A percentile compares a stretch with the other conserved stretches of the same genome.
Conservation (phyloP, 2,329 filamentous ascomycete species). For the Leptographium flavum region DNA sequence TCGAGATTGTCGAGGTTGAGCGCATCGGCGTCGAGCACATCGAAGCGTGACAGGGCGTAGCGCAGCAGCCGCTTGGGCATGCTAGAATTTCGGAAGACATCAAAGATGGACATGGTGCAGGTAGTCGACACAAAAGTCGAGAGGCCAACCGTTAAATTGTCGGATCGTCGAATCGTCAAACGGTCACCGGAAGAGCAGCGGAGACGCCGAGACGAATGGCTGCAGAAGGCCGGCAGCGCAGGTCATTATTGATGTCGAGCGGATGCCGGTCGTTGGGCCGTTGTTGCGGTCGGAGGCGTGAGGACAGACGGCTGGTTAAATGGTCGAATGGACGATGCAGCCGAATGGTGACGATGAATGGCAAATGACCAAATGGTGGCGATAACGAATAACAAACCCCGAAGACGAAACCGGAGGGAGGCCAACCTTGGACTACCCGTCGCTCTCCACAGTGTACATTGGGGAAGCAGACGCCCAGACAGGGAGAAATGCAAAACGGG, state of each 20-base stretch:
- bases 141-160: too few species aligned
- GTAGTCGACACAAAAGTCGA: background rate
- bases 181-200: slow-evolving; percentile 6
- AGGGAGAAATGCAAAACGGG: background rate
- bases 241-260: slow-evolving; percentile 7
- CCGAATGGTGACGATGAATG: too few species aligned
- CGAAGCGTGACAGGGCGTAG: slow-evolving; percentile 70
- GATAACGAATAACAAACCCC: background rate
- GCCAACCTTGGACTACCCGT: too few species aligned
- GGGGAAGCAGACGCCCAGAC: background rate
- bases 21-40: slow-evolving; percentile 76
- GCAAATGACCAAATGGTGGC: too few species aligned
- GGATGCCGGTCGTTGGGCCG: background rate
- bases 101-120: slow-evolving; percentile 54
- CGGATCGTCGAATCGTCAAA: too few species aligned
- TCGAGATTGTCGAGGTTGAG: slow-evolving; percentile 78
- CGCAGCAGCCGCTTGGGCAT: slow-evolving; percentile 83
- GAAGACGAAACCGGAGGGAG: background rate
- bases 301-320: too few species aligned
- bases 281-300: background rate
- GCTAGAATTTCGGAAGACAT: slow-evolving; percentile 48
- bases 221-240: slow-evolving; percentile 7
- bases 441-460: slow-evolving; percentile 1
- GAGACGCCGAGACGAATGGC: slow-evolving; percentile 3
- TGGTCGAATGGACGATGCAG: background rate